phyloP scores from a whole-genome alignment of 495 filamentous ascomycete species.

The Echria macrotheca region DNA sequence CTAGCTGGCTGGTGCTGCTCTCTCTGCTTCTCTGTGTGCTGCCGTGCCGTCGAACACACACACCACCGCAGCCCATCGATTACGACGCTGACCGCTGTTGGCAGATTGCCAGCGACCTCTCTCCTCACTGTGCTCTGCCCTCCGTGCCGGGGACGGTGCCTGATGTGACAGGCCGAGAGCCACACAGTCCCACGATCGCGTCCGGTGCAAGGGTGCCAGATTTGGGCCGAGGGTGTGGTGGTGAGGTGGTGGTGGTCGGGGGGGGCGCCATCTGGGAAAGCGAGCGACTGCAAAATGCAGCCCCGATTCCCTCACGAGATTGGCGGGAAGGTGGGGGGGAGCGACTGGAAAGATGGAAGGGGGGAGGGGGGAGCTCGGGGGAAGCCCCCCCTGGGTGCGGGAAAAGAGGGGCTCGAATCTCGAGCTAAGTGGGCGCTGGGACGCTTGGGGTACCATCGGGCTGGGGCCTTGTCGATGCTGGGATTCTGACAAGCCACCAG shows the following conservation, averaged over 20 bases:
- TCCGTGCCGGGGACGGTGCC: conserved; percentile 5
- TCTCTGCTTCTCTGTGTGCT: too few species aligned
- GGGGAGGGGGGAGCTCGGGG: background rate
- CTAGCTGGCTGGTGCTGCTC: too few species aligned
- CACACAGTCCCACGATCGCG: conserved; percentile 11
- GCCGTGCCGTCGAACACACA: too few species aligned
- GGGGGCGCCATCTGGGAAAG: conserved; percentile 11
- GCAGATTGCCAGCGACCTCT: conserved; percentile 11
- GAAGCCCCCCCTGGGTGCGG: conserved; percentile 14
- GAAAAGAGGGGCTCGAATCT: conserved; percentile 22
- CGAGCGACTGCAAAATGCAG: conserved; percentile 14
- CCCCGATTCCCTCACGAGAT: conserved; percentile 23
- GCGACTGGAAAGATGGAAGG: background rate
- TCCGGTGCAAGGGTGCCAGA: conserved; percentile 15
- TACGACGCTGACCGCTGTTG: conserved; percentile 12
- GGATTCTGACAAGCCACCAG: conserved; percentile 17
- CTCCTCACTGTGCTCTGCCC: too few species aligned
- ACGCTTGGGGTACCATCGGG: conserved; percentile 21
- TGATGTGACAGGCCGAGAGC: conserved; percentile 10
- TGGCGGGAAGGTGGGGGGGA: conserved; percentile 18
- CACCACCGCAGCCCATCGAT: background rate
- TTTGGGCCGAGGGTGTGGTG: conserved; percentile 11
- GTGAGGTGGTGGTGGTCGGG: too few species aligned
- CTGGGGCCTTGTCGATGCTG: conserved; percentile 21
- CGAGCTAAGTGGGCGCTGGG: conserved; percentile 14